Base-by-base conservation (phyloP, 495 filamentous ascomycete genomes). In the Penicillium samsonianum region DNA sequence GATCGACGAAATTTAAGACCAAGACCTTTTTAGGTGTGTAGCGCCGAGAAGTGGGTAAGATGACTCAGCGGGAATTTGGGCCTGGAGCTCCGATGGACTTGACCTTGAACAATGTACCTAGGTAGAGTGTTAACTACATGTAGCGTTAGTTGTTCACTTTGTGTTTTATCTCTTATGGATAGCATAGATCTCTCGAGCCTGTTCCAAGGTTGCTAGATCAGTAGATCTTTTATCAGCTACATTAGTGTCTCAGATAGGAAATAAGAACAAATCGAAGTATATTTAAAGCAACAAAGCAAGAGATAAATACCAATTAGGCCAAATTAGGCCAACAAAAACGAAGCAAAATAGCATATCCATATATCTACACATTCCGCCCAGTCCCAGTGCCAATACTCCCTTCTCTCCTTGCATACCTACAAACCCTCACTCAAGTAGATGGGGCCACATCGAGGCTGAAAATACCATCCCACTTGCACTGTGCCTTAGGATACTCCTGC, bases 401-500 rank as follows among this genome's bases (percentile, higher is more conserved):
- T 33, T 33, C 30, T 33, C 30, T 14, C 30, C 30, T 14, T 5
- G 12, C 11, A 33, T 33, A 33, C 1, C 7, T n/a, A 9, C 35
- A n/a, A 17, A n/a, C 7, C n/a, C 16, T n/a, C 35, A 38, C 45
- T 33, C 23, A 30, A 26, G 45, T 14, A 33, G 45, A 48, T 4
- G 45, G n/a, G 2, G 43, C 23, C 16, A 55, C 23, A 37, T 58
- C 50, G 17, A 63, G 45, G 16, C 47, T 30, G 38, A 62, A 59
- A n/a, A 51, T 41, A 37, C 61, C 61, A 52, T 52, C 53, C 61
- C 57, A 63, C 7, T 42, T n/a, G 23, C 61, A 63, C 10, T 23
- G 35, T 19, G 44, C 57, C 5, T 4, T 25, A 23, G 57, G 57
- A 14, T 20, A 16, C 14, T 63, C 47, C 10, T 59, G 42, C 22